Conservation (phyloP, 2,329 filamentous ascomycete species). For the Ustilaginoidea virens region DNA sequence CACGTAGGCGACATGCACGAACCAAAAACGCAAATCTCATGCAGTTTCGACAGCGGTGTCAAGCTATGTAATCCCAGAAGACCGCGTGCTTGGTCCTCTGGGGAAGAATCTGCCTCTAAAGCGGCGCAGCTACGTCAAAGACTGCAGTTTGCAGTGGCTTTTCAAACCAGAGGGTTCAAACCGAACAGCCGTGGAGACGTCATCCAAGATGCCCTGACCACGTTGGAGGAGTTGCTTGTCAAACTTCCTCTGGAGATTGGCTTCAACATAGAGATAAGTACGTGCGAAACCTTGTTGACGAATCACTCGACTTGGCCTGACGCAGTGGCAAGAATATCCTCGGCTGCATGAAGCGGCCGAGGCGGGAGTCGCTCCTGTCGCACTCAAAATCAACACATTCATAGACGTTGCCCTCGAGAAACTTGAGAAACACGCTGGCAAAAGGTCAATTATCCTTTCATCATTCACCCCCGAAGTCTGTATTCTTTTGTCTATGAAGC, state of each 20-base stretch:
- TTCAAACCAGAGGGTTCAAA: slow-evolving; percentile 21
- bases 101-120: slow-evolving; percentile 9
- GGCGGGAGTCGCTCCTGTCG: slow-evolving; percentile 16
- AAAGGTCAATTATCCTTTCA: slow-evolving; percentile 18
- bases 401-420: slow-evolving; percentile 19
- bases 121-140: slow-evolving; percentile 12
- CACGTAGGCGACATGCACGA: slow-evolving; percentile 13
- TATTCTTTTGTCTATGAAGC: slow-evolving; percentile 16
- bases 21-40: too few species aligned
- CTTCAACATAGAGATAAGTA: slow-evolving; percentile 25
- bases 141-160: slow-evolving; percentile 23
- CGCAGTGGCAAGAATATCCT: slow-evolving; percentile 19
- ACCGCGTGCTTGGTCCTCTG: slow-evolving; percentile 10
- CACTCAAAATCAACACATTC: slow-evolving; percentile 22
- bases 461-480: slow-evolving; percentile 21
- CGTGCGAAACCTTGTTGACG: slow-evolving; percentile 4
- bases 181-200: slow-evolving; percentile 23
- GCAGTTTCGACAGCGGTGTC: slow-evolving; percentile 1
- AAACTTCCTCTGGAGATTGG: slow-evolving; percentile 18
- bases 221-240: slow-evolving; percentile 20
- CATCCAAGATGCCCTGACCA: slow-evolving; percentile 21
- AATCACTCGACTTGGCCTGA: not conserved
- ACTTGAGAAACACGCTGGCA: slow-evolving; percentile 10
- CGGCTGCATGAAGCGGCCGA: slow-evolving; percentile 20
- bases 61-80: slow-evolving; percentile 1